Base-by-base conservation (phyloP, 371 early-diverging fungal genomes). In the Mucor velutinosus region DNA sequence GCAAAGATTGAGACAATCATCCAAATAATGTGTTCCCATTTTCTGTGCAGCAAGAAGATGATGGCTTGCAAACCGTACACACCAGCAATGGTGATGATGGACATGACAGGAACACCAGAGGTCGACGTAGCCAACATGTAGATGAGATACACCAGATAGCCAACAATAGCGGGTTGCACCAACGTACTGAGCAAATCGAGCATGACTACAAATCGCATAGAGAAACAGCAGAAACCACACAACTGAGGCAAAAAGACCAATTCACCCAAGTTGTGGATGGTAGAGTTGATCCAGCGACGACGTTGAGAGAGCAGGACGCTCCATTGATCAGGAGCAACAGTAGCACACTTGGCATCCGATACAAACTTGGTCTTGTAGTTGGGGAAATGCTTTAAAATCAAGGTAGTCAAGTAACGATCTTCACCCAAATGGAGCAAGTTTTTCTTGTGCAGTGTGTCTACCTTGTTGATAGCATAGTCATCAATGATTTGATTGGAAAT, bases 311-410 rank as follows among this genome's bases (percentile, higher is more conserved):
- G 76, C 53, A 99, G 83, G 6, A 99, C 93, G 32, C 86, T 82
- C 90, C 97, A 99, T 67, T 85, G 87, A 66, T 97, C 98, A 2
- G 99, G 99, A 4, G 97, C 99, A 59, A 89, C 90, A 21, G 99
- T 99, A 64, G 89, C 88, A 78, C 99, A 99, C 71, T 91, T 87
- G 7, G 99, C 99, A 65, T 95, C 93, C 4, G 97, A 90, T 1
- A 95, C 93, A 85, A 99, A 99, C 70, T 94, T 94, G 66, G 95
- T 93, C 80, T 98, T 98, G 86, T 91, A 89, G 73, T 89, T 90
- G 10, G 99, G 98, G 84, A 99, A 99, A 75, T 98, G 94, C 82
- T 99, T 99, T 66, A 99, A 87, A 79, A 99, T 93, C 41, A 99
- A 84, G 2, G 99, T 99, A 0, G 99, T 99, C 76, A 98, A 76